A percentile compares a stretch with the other conserved stretches of the same genome.
phyloP scores from a whole-genome alignment of 495 filamentous ascomycete species.

The Copromyces sp. region DNA sequence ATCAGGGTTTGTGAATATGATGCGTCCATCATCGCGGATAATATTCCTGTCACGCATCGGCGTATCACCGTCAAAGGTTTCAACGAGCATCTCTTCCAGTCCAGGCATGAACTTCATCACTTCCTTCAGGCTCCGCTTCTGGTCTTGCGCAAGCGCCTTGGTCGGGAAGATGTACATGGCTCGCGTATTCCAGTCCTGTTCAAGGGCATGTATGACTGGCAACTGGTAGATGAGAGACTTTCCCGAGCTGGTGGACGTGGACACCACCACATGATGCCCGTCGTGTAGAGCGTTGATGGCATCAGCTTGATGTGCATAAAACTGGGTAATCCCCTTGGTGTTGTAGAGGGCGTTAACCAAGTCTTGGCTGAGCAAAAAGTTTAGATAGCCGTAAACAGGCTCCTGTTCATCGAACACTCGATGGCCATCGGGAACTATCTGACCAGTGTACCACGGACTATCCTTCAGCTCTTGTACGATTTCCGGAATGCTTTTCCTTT shows the following conservation, averaged over 20 bases:
- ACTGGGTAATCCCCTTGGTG: conserved; percentile 66
- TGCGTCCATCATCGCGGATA: conserved; percentile 79
- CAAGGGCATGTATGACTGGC: conserved; percentile 81
- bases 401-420: conserved; percentile 83
- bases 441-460: conserved; percentile 77
- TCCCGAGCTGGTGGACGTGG: conserved; percentile 91
- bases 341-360: conserved; percentile 94
- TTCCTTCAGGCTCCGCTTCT: conserved; percentile 78
- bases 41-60: conserved; percentile 64
- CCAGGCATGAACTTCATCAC: conserved; percentile 69
- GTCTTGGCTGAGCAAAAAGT: conserved; percentile 79
- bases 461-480: conserved; percentile 78
- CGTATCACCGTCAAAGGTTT: conserved; percentile 95
- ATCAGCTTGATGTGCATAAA: conserved; percentile 93
- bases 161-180: conserved; percentile 99
- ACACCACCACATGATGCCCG: conserved; percentile 80
- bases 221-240: conserved; percentile 97
- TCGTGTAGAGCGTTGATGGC: conserved; percentile 85
- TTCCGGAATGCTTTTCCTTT: conserved; percentile 71
- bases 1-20: conserved; percentile 98
- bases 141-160: conserved; percentile 94
- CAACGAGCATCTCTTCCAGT: conserved; percentile 66
- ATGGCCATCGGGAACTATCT: conserved; percentile 92
- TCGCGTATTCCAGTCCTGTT: conserved; percentile 61
- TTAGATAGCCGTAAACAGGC: conserved; percentile 71